Percentiles rank a stretch among this genome's conserved stretches.
These are phyloP conservation scores for Leishmania martiniquensis DNA, from an alignment of 208 protist genomes.

Conservation along the genomic window DNA sequence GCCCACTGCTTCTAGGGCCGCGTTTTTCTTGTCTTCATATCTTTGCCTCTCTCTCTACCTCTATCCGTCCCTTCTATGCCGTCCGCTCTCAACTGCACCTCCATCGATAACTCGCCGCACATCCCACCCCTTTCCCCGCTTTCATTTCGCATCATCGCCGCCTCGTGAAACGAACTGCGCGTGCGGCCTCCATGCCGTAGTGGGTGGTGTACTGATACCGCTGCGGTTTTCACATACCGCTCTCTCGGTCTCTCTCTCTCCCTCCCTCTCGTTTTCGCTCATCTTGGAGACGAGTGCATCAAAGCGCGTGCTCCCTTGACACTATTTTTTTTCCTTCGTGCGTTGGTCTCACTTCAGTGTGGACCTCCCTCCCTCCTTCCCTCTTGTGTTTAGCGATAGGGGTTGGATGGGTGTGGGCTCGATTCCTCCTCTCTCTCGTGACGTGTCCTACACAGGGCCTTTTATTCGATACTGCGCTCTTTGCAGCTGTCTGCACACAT, in stretches of 20 bases:
- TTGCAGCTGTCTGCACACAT: not conserved
- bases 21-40: not conserved
- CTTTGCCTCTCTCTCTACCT: not conserved
- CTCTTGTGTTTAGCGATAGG: not conserved
- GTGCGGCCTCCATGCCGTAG: not conserved
- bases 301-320: not conserved
- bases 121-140: not conserved
- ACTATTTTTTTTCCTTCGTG: not conserved
- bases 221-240: not conserved
- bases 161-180: not conserved
- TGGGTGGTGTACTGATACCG: not conserved
- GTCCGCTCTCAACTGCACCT: not conserved
- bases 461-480: not conserved
- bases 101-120: conserved; percentile 1
- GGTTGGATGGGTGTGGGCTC: not conserved
- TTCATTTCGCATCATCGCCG: not conserved
- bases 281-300: not conserved
- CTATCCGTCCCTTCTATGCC: not conserved
- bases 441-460: not conserved
- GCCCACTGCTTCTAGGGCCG: not conserved
- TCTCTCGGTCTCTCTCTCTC: not conserved
- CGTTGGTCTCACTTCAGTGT: not conserved
- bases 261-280: not conserved
- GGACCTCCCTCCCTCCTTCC: not conserved
- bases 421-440: not conserved